Evolutionary conservation across 805 yeast genomes (phyloP), one percentile per base, ranked within the genome.

Genomic region (Barnettozyma botsteinii): DNA sequence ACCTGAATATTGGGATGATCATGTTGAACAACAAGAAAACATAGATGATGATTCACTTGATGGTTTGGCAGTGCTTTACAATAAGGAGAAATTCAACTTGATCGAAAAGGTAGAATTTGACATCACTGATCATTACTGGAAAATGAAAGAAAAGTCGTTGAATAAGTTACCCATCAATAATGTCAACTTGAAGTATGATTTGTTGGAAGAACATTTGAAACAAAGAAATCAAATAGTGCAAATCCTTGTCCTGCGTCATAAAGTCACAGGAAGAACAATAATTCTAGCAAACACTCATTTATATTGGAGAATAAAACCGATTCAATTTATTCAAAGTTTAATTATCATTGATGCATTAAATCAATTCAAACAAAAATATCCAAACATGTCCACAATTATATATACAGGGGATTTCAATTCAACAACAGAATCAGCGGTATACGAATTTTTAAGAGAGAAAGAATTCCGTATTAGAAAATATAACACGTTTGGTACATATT

Each of bases 371-470:
- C 49, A 42, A 56, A 45, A 34, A 59, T 50, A 47, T 62, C 41
- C 27, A 47, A 41, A 20, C 8, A n/a, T 9, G 18, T 33, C 53
- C 37, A 66, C 64, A 34, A 57, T 74, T 0, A 48, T 77, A 9
- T 65, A 77, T 59, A 65, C 72, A 13, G 84, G 83, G 1, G 84
- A 78, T 53, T 66, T 75, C 45, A 78, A 78, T 49, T 74, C 81
- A 1, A 60, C 62, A 6, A 72, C 75, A 10, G 55, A 62, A 15
- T 74, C 81, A 1, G 57, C 69, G 43, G 79, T 75, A 8, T 69
- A 70, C 33, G 59, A 67, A n/a, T 69, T 71, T 41, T 48, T 70
- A 26, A 61, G 56, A 32, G 61, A 66, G 4, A 42, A 29, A 17
- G 42, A 42, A 13, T 15, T 31, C 4, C n/a, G 22, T n/a, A 11